Base-by-base conservation (phyloP, 306 rosid genomes). In the Pyrus pyrifolia region DNA sequence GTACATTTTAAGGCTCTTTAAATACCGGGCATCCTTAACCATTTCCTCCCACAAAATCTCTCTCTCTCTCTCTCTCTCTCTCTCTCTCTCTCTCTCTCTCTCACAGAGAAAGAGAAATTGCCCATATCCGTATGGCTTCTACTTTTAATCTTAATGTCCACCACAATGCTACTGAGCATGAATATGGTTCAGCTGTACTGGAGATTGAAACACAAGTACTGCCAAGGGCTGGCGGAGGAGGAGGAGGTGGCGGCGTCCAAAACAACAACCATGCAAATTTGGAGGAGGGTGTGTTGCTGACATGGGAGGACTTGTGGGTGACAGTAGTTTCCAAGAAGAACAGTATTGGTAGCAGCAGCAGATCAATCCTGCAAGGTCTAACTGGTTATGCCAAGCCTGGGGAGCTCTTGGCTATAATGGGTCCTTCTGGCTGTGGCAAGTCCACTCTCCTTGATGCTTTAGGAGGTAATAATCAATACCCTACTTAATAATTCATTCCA, bases 361-460 rank as follows among this genome's bases (percentile, higher is more conserved):
- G 78, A 75, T 68, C 89, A 38, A 89, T 91, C 70, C 84, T 89
- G 21, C 80, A 81, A 53, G 89, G 82, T 60, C 73, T 89, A 6
- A 81, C 85, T 0, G 93, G 93, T 68, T 81, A 79, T 76, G 91
- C 90, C 1, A 70, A 63, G 59, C 96, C 96, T 1, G 96, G 89
- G 19, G 78, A 87, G 71, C 80, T 87, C 57, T 73, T 89, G 68
- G 93, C 93, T 60, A 75, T 91, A 58, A 89, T 89, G 92, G 96
- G 92, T 13, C 96, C 96, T 75, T 91, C 93, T n/a, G 96, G 96
- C 11, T 87, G 79, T 76, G 96, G 96, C 75, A 91, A 91, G 80
- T 87, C 96, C 64, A 91, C 96, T 58, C 88, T 89, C 80, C 96
- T 91, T 80, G 96, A 89, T 76, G 80, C 89, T 53, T 72, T 89